Conservation (phyloP, 225 moss, liverwort and hornwort species). For the Marchantia polymorpha region DNA sequence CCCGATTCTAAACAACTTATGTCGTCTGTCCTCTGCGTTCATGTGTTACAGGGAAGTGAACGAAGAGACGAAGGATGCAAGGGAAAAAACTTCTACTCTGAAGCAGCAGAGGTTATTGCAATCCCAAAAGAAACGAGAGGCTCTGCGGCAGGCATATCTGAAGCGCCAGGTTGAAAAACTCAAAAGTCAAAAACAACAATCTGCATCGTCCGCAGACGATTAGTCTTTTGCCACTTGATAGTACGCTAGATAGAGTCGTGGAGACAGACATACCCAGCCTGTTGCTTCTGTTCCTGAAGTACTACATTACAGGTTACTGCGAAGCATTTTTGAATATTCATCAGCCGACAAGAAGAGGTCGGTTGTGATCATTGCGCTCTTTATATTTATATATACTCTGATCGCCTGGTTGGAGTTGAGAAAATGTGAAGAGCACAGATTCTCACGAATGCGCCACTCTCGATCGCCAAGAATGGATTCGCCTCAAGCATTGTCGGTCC, state of each 20-base stretch:
- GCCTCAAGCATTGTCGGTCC: too few relatives aligned
- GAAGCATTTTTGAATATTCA: too few relatives aligned
- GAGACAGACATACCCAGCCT: too few relatives aligned
- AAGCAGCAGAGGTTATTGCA: constrained; percentile 71
- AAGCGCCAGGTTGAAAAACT: constrained; percentile 86
- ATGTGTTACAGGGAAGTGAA: constrained; percentile 64
- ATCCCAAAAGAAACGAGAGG: constrained; percentile 76
- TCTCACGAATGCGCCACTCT: too few relatives aligned
- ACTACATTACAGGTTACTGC: background rate
- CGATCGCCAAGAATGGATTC: too few relatives aligned
- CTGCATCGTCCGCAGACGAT: background rate
- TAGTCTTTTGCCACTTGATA: background rate
- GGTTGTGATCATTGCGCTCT: too few relatives aligned
- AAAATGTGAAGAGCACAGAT: too few relatives aligned
- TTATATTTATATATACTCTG: too few relatives aligned
- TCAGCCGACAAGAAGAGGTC: too few relatives aligned
- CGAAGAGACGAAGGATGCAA: constrained; percentile 70
- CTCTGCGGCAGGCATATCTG: constrained; percentile 65
- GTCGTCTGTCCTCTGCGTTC: background rate
- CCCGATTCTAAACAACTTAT: background rate
- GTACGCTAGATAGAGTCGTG: background rate
- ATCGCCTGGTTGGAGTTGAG: too few relatives aligned
- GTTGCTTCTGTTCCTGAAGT: background rate
- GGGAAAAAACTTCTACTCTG: constrained; percentile 69
- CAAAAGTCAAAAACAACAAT: constrained; percentile 32